Conservation (phyloP, 106 monocot species). For the Dendrobium catenatum region DNA sequence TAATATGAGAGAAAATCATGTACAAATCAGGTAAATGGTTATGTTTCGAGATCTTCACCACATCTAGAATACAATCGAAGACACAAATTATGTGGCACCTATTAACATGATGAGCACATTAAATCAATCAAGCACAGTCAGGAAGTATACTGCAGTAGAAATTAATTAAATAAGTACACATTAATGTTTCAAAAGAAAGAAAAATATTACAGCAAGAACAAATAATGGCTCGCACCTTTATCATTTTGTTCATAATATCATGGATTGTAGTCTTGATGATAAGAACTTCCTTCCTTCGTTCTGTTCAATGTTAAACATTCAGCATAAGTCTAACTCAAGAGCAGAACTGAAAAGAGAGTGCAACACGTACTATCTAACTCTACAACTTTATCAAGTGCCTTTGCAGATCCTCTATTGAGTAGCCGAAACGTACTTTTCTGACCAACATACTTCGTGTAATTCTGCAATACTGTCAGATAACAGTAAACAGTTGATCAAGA, state of each 20-base stretch:
- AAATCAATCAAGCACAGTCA: not conserved
- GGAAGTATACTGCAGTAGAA: not conserved
- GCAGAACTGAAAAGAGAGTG: slow-evolving; percentile 8
- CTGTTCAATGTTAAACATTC: slow-evolving; percentile 24
- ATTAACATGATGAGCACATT: not conserved
- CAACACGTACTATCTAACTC: slow-evolving; percentile 78
- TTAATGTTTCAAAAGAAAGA: not conserved
- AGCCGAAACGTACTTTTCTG: slow-evolving; percentile 92
- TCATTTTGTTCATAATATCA: slow-evolving; percentile 98
- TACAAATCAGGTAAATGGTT: not conserved
- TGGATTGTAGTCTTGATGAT: slow-evolving; percentile 97
- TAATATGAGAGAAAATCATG: not conserved
- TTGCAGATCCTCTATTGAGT: slow-evolving; percentile 99
- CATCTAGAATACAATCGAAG: not conserved
- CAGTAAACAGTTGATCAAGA: not conserved
- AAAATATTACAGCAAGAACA: not conserved
- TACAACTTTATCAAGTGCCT: slow-evolving; percentile 97
- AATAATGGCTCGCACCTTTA: slow-evolving; percentile 36
- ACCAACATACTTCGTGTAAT: slow-evolving; percentile 83
- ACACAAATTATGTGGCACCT: not conserved
- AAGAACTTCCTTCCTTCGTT: slow-evolving; percentile 60
- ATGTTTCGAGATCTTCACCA: not conserved
- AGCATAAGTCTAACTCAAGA: slow-evolving; percentile 8
- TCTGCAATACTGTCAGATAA: slow-evolving; percentile 38
- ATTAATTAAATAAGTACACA: not conserved